Evolutionary conservation across 352 stramenopile species (phyloP).

Genomic region (Pythium oligandrum): DNA sequence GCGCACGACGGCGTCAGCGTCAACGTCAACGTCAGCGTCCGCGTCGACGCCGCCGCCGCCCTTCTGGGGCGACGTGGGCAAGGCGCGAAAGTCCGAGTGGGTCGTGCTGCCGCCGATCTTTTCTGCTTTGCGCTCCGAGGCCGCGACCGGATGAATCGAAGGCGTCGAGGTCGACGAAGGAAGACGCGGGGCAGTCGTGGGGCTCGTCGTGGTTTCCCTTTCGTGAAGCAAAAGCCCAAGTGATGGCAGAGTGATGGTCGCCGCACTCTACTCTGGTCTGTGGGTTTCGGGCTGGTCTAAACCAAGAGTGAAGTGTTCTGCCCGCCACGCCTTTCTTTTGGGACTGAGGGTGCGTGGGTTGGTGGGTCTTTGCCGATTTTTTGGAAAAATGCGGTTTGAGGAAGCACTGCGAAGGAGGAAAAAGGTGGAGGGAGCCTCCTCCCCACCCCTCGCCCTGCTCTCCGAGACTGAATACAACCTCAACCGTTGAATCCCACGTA

Average conservation of each 20-base stretch:
- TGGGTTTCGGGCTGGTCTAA: background rate
- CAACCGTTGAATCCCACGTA: background rate
- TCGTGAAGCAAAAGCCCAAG: no score
- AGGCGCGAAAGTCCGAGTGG: background rate
- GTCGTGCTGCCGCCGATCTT: slow-evolving; percentile 1
- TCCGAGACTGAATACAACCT: slow-evolving; percentile 10
- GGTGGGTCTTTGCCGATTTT: slow-evolving; percentile 19
- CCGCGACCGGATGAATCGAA: slow-evolving; percentile 14
- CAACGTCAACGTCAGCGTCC: slow-evolving; percentile 4
- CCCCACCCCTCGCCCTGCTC: background rate
- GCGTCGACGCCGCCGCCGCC: slow-evolving; percentile 10
- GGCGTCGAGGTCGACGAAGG: background rate
- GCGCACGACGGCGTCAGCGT: slow-evolving; percentile 1
- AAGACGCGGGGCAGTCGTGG: slow-evolving; percentile 1
- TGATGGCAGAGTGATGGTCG: background rate
- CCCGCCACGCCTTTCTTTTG: slow-evolving; percentile 1
- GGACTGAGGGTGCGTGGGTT: background rate
- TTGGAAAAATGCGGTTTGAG: slow-evolving; percentile 25
- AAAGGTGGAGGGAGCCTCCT: slow-evolving; percentile 11
- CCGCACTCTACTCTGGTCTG: background rate
- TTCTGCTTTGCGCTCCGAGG: slow-evolving; percentile 11
- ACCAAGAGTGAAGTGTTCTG: background rate
- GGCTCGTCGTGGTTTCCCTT: slow-evolving; percentile 10
- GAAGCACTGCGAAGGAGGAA: slow-evolving; percentile 2
- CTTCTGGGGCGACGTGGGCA: slow-evolving; percentile 13